phyloP scores from a whole-genome alignment of 2,329 filamentous ascomycete genomes.

The Magnaporthiopsis incrustans region DNA sequence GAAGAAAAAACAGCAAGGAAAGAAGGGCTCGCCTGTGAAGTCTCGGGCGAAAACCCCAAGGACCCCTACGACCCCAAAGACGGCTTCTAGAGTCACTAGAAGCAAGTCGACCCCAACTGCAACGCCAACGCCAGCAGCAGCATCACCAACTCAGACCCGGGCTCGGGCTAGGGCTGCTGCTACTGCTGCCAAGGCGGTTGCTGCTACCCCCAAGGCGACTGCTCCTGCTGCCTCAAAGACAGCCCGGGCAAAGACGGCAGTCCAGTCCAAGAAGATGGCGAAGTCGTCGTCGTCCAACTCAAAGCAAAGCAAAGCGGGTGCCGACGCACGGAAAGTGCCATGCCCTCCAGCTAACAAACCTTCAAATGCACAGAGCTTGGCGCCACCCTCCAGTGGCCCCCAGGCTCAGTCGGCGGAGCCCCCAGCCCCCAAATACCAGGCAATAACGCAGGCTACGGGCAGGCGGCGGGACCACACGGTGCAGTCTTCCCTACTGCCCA shows the following conservation, averaged over 20 bases:
- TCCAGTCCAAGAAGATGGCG: neutral
- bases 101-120: neutral
- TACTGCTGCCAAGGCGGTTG: neutral
- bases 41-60: neutral
- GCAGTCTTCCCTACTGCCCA: neutral
- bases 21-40: neutral
- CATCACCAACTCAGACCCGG: neutral
- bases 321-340: neutral
- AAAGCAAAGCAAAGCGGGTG: neutral
- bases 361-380: neutral
- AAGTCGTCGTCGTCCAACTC: neutral
- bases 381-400: neutral
- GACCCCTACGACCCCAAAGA: neutral
- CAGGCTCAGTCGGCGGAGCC: neutral
- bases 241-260: neutral
- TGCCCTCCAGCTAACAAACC: neutral
- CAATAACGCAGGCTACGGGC: neutral
- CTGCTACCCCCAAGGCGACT: neutral
- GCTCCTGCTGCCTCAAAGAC: neutral
- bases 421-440: neutral
- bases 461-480: neutral
- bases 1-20: neutral
- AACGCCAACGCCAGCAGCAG: slow-evolving; percentile 1
- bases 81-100: neutral
- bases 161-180: neutral